A percentile compares a stretch with the other conserved stretches of the same genome.
These are phyloP conservation scores for Jasminum sambac DNA, from an alignment of 257 asterid species.

Conservation along the genomic window DNA sequence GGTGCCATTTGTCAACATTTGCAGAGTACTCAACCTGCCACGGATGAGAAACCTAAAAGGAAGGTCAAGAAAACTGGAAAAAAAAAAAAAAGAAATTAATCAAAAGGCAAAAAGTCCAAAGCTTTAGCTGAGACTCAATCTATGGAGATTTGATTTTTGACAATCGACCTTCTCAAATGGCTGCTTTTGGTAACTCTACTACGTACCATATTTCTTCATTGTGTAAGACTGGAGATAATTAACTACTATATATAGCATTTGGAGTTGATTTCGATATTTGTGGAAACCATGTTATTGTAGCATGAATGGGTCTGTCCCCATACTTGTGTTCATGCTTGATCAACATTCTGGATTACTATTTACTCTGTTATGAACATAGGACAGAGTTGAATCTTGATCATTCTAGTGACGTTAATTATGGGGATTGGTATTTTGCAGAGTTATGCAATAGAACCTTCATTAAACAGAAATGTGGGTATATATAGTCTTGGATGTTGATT, in stretches of 20 bases:
- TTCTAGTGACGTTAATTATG: not conserved
- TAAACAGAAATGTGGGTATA: not conserved
- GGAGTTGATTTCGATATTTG: not conserved
- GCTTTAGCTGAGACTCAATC: conserved; percentile 35
- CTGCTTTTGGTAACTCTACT: not conserved
- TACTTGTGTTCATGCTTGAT: not conserved
- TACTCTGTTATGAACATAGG: not conserved
- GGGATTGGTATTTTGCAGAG: not conserved
- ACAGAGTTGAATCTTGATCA: too few relatives aligned
- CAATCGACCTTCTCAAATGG: conserved; percentile 11
- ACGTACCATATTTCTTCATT: not conserved
- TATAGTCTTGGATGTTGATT: not conserved
- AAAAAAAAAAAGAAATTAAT: too few relatives aligned
- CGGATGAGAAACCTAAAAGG: conserved; percentile 51
- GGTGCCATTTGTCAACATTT: conserved; percentile 70
- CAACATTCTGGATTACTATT: not conserved
- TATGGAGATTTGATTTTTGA: conserved; percentile 50
- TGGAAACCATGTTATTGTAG: not conserved
- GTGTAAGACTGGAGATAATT: not conserved
- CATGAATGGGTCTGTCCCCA: not conserved
- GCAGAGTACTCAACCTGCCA: conserved; percentile 65
- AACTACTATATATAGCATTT: not conserved
- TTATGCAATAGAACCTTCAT: not conserved
- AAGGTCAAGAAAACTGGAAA: conserved; percentile 41
- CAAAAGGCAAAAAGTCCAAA: conserved; percentile 49